Base-by-base conservation (phyloP, 2,329 filamentous ascomycete genomes). In the Sclerotiophoma versabilis region DNA sequence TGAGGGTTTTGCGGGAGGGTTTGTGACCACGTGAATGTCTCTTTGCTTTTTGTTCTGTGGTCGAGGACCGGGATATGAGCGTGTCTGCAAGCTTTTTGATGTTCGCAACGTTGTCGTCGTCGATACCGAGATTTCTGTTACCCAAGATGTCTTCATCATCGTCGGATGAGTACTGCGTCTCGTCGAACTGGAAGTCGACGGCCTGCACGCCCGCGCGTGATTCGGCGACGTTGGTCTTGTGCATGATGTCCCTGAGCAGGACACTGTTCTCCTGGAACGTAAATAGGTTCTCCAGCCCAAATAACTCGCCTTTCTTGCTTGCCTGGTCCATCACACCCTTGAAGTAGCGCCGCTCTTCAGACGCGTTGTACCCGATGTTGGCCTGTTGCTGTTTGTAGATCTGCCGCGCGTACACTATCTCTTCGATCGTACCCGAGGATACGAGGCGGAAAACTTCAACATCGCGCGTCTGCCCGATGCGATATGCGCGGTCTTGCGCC, bases 381-480 rank as follows among this genome's bases (percentile, higher is more conserved):
- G 95, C 93, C 77, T 98, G 95, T 69, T 99, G 95, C 71, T 99
- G 95, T 75, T 99, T 99, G 82, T 99, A 99, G 32, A 99, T 95
- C 68, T 99, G 95, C 6, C 95, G 85, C 0, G 93, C 95, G 67
- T 99, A 99, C 7, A 98, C 92, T 48, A 97, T 95, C 74, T 99
- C 95, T 71, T 99, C 95, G 14, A 99, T 92, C 0, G 95, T 98
- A 0, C 95, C 95, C 1, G 91, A 87, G 2, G 90, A 93, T 15
- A 99, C 87, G 1, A 99, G 84, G 4, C 95, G 87, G 72, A 96
- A 98, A 1, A 98, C 93, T 71, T 99, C 95, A 0, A 99, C 95
- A 68, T 98, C 92, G 17, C 95, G 84, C 0, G 85, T 87, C 75
- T 99, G 95, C 0, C 95, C 95, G 59, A 99, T 98, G 45, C 95